These are phyloP conservation scores for Apiospora marii DNA, from an alignment of 2,329 filamentous ascomycete genomes.

Conservation along the genomic window DNA sequence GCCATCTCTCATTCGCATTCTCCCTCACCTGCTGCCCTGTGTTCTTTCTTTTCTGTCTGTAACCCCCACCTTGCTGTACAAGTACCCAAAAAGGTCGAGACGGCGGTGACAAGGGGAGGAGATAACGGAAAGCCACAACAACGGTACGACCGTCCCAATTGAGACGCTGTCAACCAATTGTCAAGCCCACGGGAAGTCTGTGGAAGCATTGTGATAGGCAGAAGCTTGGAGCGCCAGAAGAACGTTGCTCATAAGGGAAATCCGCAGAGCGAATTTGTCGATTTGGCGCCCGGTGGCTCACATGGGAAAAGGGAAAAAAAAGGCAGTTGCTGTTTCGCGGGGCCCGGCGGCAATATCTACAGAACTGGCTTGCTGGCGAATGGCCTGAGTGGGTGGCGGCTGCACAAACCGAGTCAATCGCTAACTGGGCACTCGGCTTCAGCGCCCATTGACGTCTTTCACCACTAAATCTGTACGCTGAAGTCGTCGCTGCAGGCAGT, in stretches of 20 bases:
- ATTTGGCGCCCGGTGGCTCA: not conserved
- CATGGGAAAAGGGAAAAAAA: not conserved
- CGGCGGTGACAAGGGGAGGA: conserved; percentile 3
- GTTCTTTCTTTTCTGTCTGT: not conserved
- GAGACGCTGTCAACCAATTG: not conserved
- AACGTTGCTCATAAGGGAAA: not conserved
- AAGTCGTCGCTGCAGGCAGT: not conserved
- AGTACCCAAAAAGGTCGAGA: not conserved
- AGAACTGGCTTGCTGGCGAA: not conserved
- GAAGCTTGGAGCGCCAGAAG: conserved; percentile 9
- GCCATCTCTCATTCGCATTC: not conserved
- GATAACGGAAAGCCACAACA: conserved; percentile 3
- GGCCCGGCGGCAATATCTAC: not conserved
- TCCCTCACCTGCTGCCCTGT: not conserved
- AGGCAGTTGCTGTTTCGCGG: not conserved
- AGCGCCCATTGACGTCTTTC: not conserved
- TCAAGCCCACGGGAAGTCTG: not conserved
- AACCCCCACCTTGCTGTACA: not conserved
- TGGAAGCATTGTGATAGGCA: not conserved
- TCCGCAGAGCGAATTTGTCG: not conserved
- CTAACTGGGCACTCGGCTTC: not conserved
- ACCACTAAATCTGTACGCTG: not conserved
- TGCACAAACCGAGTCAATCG: not conserved
- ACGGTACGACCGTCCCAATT: not conserved
- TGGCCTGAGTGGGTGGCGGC: not conserved